A percentile compares a stretch with the other conserved stretches of the same genome.
phyloP scores from a whole-genome alignment of 805 yeast species.

The Lipomyces sp. region DNA sequence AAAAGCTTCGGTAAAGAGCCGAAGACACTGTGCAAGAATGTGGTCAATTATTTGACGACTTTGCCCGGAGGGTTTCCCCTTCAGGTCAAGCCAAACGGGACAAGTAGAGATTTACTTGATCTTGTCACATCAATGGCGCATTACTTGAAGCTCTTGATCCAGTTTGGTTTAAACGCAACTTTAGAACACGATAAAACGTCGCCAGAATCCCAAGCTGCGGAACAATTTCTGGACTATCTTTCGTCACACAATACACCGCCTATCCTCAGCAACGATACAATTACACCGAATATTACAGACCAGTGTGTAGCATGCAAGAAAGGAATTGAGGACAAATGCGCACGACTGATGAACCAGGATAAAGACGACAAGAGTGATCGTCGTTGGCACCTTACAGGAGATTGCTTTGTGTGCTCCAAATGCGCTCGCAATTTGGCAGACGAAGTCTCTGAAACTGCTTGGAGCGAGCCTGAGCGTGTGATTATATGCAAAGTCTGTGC shows the following conservation, averaged over 20 bases:
- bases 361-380: slow-evolving; percentile 46
- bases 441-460: slow-evolving; percentile 50
- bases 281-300: slow-evolving; percentile 53
- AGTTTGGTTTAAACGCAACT: slow-evolving; percentile 79
- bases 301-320: slow-evolving; percentile 71
- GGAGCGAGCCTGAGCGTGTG: slow-evolving; percentile 44
- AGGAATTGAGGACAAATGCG: slow-evolving; percentile 69
- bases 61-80: slow-evolving; percentile 61
- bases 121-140: slow-evolving; percentile 92
- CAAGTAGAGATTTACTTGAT: slow-evolving; percentile 58
- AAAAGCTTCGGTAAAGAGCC: slow-evolving; percentile 60
- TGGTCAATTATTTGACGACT: slow-evolving; percentile 85
- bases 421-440: slow-evolving; percentile 56
- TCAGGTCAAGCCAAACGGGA: slow-evolving; percentile 37
- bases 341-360: slow-evolving; percentile 10
- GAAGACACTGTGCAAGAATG: slow-evolving; percentile 81
- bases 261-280: slow-evolving; percentile 12
- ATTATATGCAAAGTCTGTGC: slow-evolving; percentile 71
- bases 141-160: slow-evolving; percentile 79
- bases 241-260: slow-evolving; percentile 42
- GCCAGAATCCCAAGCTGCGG: slow-evolving; percentile 64
- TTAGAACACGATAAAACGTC: slow-evolving; percentile 62
- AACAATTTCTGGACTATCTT: slow-evolving; percentile 62
- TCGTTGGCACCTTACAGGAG: slow-evolving; percentile 72
- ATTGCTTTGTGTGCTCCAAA: slow-evolving; percentile 69